Evolutionary conservation across 1,139 yeast genomes (phyloP).

Genomic region (Suhomyces wounanorum): DNA sequence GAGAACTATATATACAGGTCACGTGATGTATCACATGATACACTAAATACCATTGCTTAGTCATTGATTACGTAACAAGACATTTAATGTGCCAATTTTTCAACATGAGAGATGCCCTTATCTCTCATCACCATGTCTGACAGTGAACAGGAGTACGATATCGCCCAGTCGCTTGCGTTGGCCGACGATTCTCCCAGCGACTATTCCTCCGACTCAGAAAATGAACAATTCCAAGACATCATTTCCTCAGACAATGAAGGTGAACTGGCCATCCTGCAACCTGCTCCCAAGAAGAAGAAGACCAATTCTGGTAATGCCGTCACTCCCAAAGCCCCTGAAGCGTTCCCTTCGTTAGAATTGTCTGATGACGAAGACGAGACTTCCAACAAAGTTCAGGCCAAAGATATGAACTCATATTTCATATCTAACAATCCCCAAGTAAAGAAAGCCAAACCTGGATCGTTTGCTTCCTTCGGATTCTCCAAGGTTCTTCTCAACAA

Average conservation of each 20-base stretch:
- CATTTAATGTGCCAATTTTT: constrained; percentile 1
- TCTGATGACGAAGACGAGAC: constrained; percentile 60
- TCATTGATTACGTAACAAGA: background rate
- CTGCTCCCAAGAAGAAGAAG: constrained; percentile 21
- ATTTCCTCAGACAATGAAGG: constrained; percentile 55
- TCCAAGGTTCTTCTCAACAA: constrained; percentile 70
- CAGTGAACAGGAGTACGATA: constrained; percentile 58
- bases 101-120: constrained; percentile 9
- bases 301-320: constrained; percentile 14
- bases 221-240: constrained; percentile 57
- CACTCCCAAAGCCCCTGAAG: constrained; percentile 5
- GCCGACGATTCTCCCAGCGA: constrained; percentile 44
- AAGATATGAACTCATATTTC: constrained; percentile 46
- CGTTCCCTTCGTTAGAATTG: constrained; percentile 68
- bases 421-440: constrained; percentile 45
- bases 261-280: constrained; percentile 24
- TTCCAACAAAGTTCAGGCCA: constrained; percentile 24
- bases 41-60: too few species aligned
- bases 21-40: too few species aligned
- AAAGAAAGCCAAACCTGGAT: constrained; percentile 73
- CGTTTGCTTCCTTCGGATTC: constrained; percentile 89
- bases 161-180: constrained; percentile 64
- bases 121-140: constrained; percentile 40
- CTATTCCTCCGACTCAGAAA: constrained; percentile 32
- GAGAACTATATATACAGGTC: background rate